phyloP scores from a whole-genome alignment of 2,329 filamentous ascomycete genomes.

The Plenodomus lindquistii region DNA sequence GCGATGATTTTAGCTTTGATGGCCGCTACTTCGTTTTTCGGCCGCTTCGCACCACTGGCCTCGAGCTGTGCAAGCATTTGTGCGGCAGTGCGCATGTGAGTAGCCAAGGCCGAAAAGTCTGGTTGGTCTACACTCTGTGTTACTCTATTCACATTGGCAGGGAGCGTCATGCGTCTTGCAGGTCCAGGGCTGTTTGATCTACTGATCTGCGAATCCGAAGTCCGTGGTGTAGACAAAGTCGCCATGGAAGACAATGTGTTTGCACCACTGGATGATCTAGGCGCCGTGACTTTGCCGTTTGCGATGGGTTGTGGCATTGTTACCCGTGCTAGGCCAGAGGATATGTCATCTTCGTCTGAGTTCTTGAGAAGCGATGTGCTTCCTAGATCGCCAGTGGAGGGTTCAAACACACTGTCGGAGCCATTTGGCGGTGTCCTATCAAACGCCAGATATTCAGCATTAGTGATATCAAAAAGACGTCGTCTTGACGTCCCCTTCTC shows the following conservation, averaged over 20 bases:
- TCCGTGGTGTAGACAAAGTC: conserved; percentile 67
- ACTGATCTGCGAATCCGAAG: conserved; percentile 69
- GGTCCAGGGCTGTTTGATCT: conserved; percentile 69
- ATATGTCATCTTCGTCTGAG: conserved; percentile 51
- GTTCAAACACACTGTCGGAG: conserved; percentile 79
- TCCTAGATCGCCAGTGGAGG: conserved; percentile 75
- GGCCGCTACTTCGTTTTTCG: conserved; percentile 77
- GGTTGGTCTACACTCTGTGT: conserved; percentile 68
- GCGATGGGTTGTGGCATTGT: conserved; percentile 25
- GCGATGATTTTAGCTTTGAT: conserved; percentile 87
- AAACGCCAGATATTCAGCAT: conserved; percentile 59
- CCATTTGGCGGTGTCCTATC: conserved; percentile 50
- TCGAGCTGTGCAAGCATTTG: conserved; percentile 87
- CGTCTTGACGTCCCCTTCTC: conserved; percentile 64
- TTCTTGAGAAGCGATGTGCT: conserved; percentile 71
- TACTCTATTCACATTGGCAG: conserved; percentile 52
- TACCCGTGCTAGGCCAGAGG: conserved; percentile 36
- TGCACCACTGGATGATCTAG: conserved; percentile 64
- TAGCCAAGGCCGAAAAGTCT: conserved; percentile 80
- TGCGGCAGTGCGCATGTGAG: conserved; percentile 84
- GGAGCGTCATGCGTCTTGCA: conserved; percentile 63
- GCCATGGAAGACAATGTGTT: conserved; percentile 64
- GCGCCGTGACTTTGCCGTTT: conserved; percentile 41
- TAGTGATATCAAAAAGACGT: conserved; percentile 59
- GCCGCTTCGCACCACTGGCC: conserved; percentile 77